These are phyloP conservation scores for Gaultheria prostrata DNA, from an alignment of 148 eudicot species.

Conservation along the genomic window DNA sequence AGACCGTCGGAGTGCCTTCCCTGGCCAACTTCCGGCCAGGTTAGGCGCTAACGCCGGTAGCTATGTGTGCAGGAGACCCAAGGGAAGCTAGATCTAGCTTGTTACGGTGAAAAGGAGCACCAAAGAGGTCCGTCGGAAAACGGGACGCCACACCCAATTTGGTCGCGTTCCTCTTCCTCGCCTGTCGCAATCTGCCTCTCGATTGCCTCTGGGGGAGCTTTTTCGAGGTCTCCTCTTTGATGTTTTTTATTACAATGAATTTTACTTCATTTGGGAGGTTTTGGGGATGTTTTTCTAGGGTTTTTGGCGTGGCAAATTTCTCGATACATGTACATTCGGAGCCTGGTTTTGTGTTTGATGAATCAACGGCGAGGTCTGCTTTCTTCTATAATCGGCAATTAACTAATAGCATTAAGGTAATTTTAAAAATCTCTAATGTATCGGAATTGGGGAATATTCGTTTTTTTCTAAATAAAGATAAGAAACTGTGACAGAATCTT, in stretches of 20 bases:
- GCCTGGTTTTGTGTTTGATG: conserved; percentile 88
- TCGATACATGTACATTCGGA: conserved; percentile 80
- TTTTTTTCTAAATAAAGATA: too few relatives aligned
- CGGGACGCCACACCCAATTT: too few relatives aligned
- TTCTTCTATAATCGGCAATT: conserved; percentile 73
- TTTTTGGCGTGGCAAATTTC: conserved; percentile 45
- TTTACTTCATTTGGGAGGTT: background rate
- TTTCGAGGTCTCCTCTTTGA: conserved; percentile 52
- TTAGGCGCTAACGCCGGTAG: too few relatives aligned
- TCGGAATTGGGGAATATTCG: background rate
- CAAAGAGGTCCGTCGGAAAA: too few relatives aligned
- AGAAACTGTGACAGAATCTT: too few relatives aligned
- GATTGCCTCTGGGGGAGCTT: conserved; percentile 88
- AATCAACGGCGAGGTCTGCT: conserved; percentile 66
- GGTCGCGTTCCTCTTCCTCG: conserved; percentile 77
- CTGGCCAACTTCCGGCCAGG: too few relatives aligned
- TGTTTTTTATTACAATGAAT: background rate
- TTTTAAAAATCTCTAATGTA: background rate
- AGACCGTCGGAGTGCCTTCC: too few relatives aligned
- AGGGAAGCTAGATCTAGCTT: too few relatives aligned
- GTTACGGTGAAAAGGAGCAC: too few relatives aligned
- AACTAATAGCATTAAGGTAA: conserved; percentile 78
- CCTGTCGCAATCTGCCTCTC: conserved; percentile 65
- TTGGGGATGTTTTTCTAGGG: background rate
- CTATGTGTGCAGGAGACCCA: too few relatives aligned